Conservation (phyloP, 352 stramenopile species). For the Globisporangium spiculum region DNA sequence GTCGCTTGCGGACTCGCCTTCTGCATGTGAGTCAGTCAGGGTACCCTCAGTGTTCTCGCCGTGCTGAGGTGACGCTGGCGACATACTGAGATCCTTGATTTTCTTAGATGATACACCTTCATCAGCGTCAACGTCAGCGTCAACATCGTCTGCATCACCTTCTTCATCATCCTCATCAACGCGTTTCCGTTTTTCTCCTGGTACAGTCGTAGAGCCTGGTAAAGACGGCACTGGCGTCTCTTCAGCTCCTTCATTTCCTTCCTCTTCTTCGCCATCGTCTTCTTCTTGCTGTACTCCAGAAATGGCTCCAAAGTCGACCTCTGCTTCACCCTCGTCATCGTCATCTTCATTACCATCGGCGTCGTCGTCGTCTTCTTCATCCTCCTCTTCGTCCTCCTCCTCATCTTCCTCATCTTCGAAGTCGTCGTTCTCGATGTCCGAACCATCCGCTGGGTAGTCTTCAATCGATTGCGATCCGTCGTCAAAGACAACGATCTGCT, state of each 20-base stretch:
- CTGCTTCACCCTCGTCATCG: constrained; percentile 38
- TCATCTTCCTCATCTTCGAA: constrained; percentile 63
- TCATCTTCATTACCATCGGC: constrained; percentile 35
- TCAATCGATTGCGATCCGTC: constrained; percentile 66
- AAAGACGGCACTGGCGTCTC: constrained; percentile 20
- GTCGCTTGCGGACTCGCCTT: constrained; percentile 14
- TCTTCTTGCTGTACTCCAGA: constrained; percentile 3
- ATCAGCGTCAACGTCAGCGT: constrained; percentile 24
- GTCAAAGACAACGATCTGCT: constrained; percentile 83
- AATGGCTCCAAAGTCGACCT: constrained; percentile 41
- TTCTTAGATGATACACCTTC: constrained; percentile 16
- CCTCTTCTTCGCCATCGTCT: constrained; percentile 15
- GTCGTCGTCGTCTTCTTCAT: constrained; percentile 53
- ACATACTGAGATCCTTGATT: background rate
- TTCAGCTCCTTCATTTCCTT: constrained; percentile 7
- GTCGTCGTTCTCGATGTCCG: constrained; percentile 62
- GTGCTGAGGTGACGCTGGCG: background rate
- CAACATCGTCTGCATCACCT: constrained; percentile 24
- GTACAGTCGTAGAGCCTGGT: background rate
- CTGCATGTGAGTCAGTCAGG: background rate
- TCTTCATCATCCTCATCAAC: constrained; percentile 34
- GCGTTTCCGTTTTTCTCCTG: constrained; percentile 29
- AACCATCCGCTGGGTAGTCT: constrained; percentile 81
- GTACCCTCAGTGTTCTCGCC: constrained; percentile 5
- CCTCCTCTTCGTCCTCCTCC: constrained; percentile 55